These are phyloP conservation scores for Trichoderma atrobrunneum DNA, from an alignment of 2,329 filamentous ascomycete species.

Conservation along the genomic window DNA sequence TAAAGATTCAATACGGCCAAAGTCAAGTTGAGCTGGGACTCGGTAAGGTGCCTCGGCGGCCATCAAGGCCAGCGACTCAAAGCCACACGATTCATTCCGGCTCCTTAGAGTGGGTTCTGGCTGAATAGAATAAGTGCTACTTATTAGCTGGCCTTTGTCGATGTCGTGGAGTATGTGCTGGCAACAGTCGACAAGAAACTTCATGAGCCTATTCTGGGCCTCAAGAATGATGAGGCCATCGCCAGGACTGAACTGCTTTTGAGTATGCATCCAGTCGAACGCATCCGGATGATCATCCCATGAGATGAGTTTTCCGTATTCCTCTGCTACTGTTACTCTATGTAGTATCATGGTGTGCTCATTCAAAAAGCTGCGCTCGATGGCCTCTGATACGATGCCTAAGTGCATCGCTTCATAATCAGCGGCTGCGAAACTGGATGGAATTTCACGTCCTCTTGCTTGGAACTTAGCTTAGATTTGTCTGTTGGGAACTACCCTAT, in stretches of 20 bases:
- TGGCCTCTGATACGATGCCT: constrained; percentile 25
- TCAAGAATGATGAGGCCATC: constrained; percentile 50
- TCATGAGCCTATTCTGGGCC: constrained; percentile 46
- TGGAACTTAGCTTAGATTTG: no score
- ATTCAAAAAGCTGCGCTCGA: constrained; percentile 32
- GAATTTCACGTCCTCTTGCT: constrained; percentile 46
- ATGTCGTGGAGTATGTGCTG: constrained; percentile 50
- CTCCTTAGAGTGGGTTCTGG: constrained; percentile 37
- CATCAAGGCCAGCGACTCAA: constrained; percentile 39
- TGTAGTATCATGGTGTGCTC: constrained; percentile 36
- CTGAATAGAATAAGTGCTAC: constrained; percentile 32
- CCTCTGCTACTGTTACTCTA: constrained; percentile 24
- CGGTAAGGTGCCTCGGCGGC: constrained; percentile 53
- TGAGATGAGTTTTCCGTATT: constrained; percentile 37
- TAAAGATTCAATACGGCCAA: constrained; percentile 43
- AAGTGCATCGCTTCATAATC: constrained; percentile 40
- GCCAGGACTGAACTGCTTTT: constrained; percentile 32
- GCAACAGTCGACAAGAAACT: constrained; percentile 50
- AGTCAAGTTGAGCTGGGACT: constrained; percentile 44
- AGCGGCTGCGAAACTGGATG: constrained; percentile 44
- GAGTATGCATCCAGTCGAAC: constrained; percentile 26
- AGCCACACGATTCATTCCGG: constrained; percentile 32
- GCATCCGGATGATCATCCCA: constrained; percentile 34
- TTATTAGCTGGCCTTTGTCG: constrained; percentile 27
- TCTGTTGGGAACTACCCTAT: no score